These are phyloP conservation scores for Aureobasidium sp. DNA, from an alignment of 2,329 filamentous ascomycete genomes.

Conservation along the genomic window DNA sequence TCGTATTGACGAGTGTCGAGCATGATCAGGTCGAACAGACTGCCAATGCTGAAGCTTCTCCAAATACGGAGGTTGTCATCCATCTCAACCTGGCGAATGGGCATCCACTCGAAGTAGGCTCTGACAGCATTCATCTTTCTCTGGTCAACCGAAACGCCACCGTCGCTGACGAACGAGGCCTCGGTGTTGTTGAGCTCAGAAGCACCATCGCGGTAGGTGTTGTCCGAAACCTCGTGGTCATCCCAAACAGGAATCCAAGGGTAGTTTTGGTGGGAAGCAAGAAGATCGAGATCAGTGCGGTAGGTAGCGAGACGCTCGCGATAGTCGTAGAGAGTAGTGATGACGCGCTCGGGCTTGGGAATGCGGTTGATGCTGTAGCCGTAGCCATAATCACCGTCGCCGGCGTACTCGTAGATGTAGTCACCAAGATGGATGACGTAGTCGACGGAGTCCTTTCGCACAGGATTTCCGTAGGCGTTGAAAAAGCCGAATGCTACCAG, in stretches of 20 bases:
- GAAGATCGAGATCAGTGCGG: constrained; percentile 54
- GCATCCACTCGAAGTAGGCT: constrained; percentile 62
- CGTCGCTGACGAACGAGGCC: constrained; percentile 53
- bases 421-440: constrained; percentile 43
- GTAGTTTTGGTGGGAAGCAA: constrained; percentile 48
- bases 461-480: constrained; percentile 33
- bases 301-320: constrained; percentile 53
- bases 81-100: constrained; percentile 56
- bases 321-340: constrained; percentile 51
- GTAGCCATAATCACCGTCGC: constrained; percentile 37
- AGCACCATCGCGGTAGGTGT: constrained; percentile 57
- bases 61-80: constrained; percentile 64
- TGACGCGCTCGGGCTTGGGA: constrained; percentile 46
- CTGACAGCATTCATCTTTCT: constrained; percentile 67
- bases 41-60: constrained; percentile 59
- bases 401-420: constrained; percentile 57
- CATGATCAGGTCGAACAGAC: constrained; percentile 58
- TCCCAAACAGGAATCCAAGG: constrained; percentile 61
- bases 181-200: constrained; percentile 59
- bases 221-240: constrained; percentile 58
- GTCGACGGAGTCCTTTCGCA: constrained; percentile 40
- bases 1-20: constrained; percentile 65
- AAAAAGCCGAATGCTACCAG: constrained; percentile 39
- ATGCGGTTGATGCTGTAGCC: constrained; percentile 44
- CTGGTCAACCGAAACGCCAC: constrained; percentile 58